Conservation (phyloP, 345 rosid genomes). For the Eucalyptus microcorys region DNA sequence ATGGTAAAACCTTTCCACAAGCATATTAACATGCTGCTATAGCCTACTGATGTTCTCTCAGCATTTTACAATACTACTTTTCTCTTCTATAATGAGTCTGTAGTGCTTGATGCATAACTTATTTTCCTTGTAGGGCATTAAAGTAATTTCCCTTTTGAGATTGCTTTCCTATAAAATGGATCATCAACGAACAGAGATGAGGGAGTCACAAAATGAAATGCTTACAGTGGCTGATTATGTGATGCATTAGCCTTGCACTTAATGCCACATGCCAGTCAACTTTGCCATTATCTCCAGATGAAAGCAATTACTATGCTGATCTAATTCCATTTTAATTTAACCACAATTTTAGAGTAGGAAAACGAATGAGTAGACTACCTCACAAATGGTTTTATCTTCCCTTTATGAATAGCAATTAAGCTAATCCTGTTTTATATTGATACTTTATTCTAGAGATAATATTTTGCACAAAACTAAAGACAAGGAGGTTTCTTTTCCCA, state of each 20-base stretch:
- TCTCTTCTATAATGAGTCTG: not conserved
- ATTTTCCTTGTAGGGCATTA: not conserved
- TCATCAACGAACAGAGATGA: not conserved
- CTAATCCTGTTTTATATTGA: not conserved
- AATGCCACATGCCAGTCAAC: not conserved
- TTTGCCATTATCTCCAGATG: not conserved
- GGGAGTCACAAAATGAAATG: not conserved
- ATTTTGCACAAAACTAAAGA: not conserved
- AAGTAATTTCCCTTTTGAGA: not conserved
- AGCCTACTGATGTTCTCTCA: not conserved
- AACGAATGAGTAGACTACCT: not conserved
- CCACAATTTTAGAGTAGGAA: not conserved
- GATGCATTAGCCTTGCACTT: not conserved
- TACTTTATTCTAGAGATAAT: not conserved
- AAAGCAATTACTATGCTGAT: not conserved
- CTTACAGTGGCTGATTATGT: not conserved
- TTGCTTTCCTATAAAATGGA: not conserved
- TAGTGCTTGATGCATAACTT: not conserved
- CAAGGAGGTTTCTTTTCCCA: not conserved
- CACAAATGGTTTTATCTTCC: not conserved
- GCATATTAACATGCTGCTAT: not conserved
- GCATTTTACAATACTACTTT: not conserved
- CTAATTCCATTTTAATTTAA: not conserved
- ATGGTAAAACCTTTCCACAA: not conserved
- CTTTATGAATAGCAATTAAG: not conserved